Evolutionary conservation across 805 yeast species (phyloP).

Genomic region (Saitoella complicata): DNA sequence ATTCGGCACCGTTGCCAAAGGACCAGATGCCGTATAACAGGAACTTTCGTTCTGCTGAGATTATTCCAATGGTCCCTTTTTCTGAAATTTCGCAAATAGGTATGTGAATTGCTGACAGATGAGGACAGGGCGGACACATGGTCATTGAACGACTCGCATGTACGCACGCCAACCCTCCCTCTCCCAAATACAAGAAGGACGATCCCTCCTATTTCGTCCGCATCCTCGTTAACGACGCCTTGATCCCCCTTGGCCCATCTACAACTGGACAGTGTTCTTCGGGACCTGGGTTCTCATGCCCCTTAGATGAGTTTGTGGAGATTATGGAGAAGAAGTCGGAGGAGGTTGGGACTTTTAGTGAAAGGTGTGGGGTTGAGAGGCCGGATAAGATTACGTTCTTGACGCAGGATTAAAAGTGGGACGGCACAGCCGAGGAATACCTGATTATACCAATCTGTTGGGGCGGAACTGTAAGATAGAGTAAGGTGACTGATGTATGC

Average conservation of each 20-base stretch:
- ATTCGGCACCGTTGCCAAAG: constrained; percentile 5
- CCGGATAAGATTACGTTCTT: constrained; percentile 7
- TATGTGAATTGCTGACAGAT: no score
- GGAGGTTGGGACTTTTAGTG: constrained; percentile 5
- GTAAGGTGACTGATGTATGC: no score
- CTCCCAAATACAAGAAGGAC: constrained; percentile 11
- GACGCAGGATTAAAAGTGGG: not conserved
- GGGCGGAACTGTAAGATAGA: no score
- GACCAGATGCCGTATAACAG: constrained; percentile 4
- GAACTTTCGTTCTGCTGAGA: constrained; percentile 7
- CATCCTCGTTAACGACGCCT: constrained; percentile 36
- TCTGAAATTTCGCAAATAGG: no score
- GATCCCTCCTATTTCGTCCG: constrained; percentile 25
- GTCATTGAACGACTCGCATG: constrained; percentile 20
- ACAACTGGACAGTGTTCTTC: constrained; percentile 19
- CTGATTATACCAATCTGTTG: no score
- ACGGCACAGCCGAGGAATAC: no score
- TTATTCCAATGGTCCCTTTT: constrained; percentile 10
- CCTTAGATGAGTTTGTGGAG: constrained; percentile 4
- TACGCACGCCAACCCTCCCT: constrained; percentile 3
- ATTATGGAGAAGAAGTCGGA: constrained; percentile 4
- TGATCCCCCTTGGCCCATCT: constrained; percentile 28
- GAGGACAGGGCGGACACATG: constrained; percentile 13
- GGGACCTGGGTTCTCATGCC: constrained; percentile 5
- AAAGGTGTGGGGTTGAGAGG: constrained; percentile 6